A percentile compares a stretch with the other conserved stretches of the same genome.
These are phyloP conservation scores for Suhomyces guaymorum DNA, from an alignment of 1,139 yeast genomes.

Conservation along the genomic window DNA sequence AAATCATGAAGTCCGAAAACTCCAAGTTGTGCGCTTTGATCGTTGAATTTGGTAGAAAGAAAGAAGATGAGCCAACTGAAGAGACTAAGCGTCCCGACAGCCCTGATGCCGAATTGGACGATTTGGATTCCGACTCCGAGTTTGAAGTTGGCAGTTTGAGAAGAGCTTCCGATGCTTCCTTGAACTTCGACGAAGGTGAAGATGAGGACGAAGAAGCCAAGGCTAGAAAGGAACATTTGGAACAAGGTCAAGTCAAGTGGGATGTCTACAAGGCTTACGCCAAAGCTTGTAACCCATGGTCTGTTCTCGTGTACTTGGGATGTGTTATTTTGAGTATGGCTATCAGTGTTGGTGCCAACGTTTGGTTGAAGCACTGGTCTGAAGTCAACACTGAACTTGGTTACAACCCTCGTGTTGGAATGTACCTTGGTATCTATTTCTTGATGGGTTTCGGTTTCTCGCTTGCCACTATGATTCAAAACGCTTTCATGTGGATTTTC, in stretches of 20 bases:
- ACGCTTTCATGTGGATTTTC: slow-evolving; percentile 73
- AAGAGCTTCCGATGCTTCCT: slow-evolving; percentile 69
- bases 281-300: slow-evolving; percentile 77
- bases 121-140: slow-evolving; percentile 18
- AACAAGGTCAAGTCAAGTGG: slow-evolving; percentile 95
- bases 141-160: slow-evolving; percentile 53
- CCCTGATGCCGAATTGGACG: slow-evolving; percentile 12
- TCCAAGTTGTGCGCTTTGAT: slow-evolving; percentile 65
- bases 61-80: slow-evolving; percentile 21
- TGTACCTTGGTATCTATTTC: slow-evolving; percentile 75
- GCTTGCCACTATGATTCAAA: slow-evolving; percentile 62
- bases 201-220: slow-evolving; percentile 46
- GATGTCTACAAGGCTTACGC: slow-evolving; percentile 81
- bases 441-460: slow-evolving; percentile 67
- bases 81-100: slow-evolving; percentile 10
- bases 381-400: slow-evolving; percentile 76
- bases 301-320: slow-evolving; percentile 58
- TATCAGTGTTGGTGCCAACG: slow-evolving; percentile 55
- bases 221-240: slow-evolving; percentile 70
- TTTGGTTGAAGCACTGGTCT: slow-evolving; percentile 98
- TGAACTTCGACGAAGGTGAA: slow-evolving; percentile 38
- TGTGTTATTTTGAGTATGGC: slow-evolving; percentile 58
- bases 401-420: slow-evolving; percentile 66
- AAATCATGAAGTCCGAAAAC: slow-evolving; percentile 52
- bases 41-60: slow-evolving; percentile 70